Percentiles rank a stretch among this genome's conserved stretches.
Evolutionary conservation across 2,329 filamentous ascomycete genomes (phyloP).

Genomic region (Calonectria pteridis): DNA sequence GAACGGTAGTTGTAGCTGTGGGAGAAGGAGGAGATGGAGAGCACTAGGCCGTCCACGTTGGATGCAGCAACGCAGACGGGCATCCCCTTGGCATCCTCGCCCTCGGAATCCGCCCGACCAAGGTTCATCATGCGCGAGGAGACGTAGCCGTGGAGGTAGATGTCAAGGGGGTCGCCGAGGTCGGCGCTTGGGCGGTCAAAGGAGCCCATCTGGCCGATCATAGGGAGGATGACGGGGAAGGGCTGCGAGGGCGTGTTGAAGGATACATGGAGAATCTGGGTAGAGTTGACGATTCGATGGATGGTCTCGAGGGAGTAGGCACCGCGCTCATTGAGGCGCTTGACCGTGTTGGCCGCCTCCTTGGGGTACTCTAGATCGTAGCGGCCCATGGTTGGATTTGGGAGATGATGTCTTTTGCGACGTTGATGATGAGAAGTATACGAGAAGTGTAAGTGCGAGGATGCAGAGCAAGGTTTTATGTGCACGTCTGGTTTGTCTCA

Average conservation of each 20-base stretch:
- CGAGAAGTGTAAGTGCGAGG: background rate
- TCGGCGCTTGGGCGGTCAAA: constrained; percentile 73
- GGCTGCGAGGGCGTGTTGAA: constrained; percentile 75
- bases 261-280: constrained; percentile 83
- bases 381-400: constrained; percentile 49
- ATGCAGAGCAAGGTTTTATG: background rate
- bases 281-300: constrained; percentile 80
- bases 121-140: constrained; percentile 82
- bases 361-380: constrained; percentile 71
- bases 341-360: constrained; percentile 73
- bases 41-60: constrained; percentile 82
- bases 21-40: constrained; percentile 82
- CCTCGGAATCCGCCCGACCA: constrained; percentile 48
- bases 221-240: constrained; percentile 83
- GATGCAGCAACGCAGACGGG: constrained; percentile 80
- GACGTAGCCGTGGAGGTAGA: constrained; percentile 89
- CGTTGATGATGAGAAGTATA: background rate
- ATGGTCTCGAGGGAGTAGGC: constrained; percentile 80
- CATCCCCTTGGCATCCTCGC: constrained; percentile 60
- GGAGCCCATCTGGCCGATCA: constrained; percentile 87
- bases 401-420: background rate
- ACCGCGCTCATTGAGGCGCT: constrained; percentile 74
- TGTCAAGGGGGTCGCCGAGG: constrained; percentile 74
- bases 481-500: background rate
- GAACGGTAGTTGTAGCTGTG: constrained; percentile 92